Base-by-base conservation (phyloP, 306 rosid genomes). In the Cyclanthera cordifolia region DNA sequence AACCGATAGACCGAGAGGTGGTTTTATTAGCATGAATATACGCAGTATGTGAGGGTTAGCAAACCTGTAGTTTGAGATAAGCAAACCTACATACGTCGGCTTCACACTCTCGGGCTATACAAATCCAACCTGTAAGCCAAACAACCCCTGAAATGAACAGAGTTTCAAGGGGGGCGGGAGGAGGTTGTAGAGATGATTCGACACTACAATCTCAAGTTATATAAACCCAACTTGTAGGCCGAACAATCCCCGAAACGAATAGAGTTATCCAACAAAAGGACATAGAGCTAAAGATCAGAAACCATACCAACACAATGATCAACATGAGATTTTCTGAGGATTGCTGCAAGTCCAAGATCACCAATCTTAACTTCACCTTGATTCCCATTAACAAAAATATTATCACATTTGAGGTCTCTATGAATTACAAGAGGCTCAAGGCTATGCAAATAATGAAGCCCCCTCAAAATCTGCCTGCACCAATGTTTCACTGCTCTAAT, bases 281-380 rank as follows among this genome's bases (percentile, higher is more conserved):
- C 41, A 34, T 4, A 5, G 41, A 34, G 41, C 41, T 2, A 45
- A 14, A 14, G n/a, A 24, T 66, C 4, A 46, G 41, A 10, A 14
- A 57, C 63, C 82, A 65, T 85, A 92, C 98, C 98, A 56, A 92
- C 98, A 75, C 98, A 92, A 75, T 82, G 90, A 77, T 86, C 95
- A 68, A 95, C 95, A 54, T 87, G 96, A 2, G 98, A 92, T 79
- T 92, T 92, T 53, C 88, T 77, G 6, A 89, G 91, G 72, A 89
- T 79, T n/a, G 98, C 95, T 4, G 98, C 98, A n/a, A 92, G 79
- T 69, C 98, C 98, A 69, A 92, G 98, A 80, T 89, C 98, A 41
- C 98, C 98, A 67, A 92, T 92, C 85, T 92, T 92, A 58, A 92
- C 98, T 77, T 92, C 93, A 66, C 97, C 98, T 81, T 87, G 96